Conservation (phyloP, 2,329 filamentous ascomycete genomes). For the Alternaria sp. region DNA sequence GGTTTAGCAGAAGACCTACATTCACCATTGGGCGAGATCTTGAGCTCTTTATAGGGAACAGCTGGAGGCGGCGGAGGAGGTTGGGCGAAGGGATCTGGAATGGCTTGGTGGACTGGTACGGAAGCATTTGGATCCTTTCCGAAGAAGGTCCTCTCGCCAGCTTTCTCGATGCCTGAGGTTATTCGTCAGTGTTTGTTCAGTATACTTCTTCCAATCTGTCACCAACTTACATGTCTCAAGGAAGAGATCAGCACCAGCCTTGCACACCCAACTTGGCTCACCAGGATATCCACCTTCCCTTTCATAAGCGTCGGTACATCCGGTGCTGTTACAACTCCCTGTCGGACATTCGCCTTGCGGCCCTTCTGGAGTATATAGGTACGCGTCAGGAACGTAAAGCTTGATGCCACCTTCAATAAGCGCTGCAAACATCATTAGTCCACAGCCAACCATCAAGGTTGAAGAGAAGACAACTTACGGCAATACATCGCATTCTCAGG, state of each 20-base stretch:
- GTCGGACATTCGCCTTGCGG: conserved; percentile 4
- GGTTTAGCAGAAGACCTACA: conserved; percentile 4
- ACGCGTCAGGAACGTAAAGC: conserved; percentile 15
- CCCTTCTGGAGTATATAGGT: no score
- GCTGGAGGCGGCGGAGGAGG: background rate
- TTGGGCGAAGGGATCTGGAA: background rate
- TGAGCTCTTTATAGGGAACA: background rate
- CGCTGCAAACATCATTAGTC: background rate
- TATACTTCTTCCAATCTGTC: no score
- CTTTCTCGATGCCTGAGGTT: conserved; percentile 15
- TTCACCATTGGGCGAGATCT: background rate
- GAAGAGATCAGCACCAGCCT: conserved; percentile 26
- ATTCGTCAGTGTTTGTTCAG: background rate
- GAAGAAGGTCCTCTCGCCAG: conserved; percentile 15
- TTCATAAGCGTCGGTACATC: conserved; percentile 26
- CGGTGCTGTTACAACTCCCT: conserved; percentile 16
- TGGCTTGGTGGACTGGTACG: background rate
- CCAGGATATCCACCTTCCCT: conserved; percentile 21
- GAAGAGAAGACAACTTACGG: conserved; percentile 7
- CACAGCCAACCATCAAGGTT: background rate
- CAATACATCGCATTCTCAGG: conserved; percentile 25
- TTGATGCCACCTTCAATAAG: conserved; percentile 31
- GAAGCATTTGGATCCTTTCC: background rate
- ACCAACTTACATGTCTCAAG: conserved; percentile 26
- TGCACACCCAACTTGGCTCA: conserved; percentile 30